Conservation (phyloP, 768 basidiomycete species). For the Suillus alpinus region DNA sequence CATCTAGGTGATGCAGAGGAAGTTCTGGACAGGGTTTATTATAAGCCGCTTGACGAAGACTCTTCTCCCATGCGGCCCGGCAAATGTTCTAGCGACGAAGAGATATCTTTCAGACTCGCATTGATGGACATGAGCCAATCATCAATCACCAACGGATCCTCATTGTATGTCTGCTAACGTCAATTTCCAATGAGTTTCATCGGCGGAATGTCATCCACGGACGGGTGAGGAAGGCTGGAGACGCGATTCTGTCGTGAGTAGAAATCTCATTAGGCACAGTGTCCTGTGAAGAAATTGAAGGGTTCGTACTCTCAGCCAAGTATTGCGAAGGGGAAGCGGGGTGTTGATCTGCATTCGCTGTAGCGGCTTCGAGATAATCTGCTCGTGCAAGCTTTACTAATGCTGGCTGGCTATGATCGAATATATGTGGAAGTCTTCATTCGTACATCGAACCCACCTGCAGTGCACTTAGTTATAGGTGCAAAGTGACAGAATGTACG, state of each 20-base stretch:
- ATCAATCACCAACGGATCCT: background rate
- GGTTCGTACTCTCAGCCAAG: background rate
- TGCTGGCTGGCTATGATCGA: background rate
- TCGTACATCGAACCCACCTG: background rate
- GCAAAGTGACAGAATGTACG: too few species aligned
- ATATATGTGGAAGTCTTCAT: background rate
- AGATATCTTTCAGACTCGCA: background rate
- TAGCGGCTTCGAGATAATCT: background rate
- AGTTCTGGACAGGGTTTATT: too few species aligned
- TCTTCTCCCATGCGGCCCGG: too few species aligned
- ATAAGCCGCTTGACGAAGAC: too few species aligned
- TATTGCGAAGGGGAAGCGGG: background rate
- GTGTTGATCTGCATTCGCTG: background rate
- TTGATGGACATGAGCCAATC: background rate
- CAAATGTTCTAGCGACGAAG: too few species aligned
- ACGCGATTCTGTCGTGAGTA: background rate
- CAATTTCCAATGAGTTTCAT: background rate
- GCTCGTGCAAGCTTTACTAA: background rate
- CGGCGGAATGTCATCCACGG: background rate
- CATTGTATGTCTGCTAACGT: background rate
- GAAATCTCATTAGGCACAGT: too few species aligned
- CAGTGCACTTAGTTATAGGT: too few species aligned
- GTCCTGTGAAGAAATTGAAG: background rate
- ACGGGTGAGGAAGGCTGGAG: background rate
- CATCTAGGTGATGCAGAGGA: too few species aligned